These are phyloP conservation scores for Selaginella moellendorffii DNA, from an alignment of 75 land plant genomes.

Conservation along the genomic window DNA sequence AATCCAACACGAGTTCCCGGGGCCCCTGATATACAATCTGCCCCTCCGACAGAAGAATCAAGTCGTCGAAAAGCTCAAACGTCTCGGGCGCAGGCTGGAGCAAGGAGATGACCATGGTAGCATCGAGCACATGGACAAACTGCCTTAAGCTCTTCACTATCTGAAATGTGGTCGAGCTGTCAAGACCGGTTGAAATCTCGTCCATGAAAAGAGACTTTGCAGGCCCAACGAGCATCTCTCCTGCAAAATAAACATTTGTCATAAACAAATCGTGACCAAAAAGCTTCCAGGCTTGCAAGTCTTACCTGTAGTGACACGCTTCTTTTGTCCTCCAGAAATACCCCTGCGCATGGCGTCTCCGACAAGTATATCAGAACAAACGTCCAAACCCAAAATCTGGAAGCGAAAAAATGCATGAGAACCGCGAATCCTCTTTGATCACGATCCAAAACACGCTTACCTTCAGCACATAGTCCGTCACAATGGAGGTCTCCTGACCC, in stretches of 20 bases:
- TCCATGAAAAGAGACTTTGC: neutral
- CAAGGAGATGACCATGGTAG: neutral
- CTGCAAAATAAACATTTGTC: neutral
- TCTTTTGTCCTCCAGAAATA: neutral
- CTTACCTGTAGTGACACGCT: neutral
- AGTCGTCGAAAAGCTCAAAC: neutral
- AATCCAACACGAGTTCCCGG: neutral
- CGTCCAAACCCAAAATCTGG: neutral
- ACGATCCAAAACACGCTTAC: too few species aligned
- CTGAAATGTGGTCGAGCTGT: neutral
- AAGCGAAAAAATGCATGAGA: too few species aligned
- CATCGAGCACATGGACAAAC: neutral
- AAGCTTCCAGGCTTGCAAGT: neutral
- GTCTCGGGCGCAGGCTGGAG: neutral
- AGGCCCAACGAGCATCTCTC: neutral
- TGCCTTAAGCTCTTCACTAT: neutral
- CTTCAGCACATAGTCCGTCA: slow-evolving; percentile 47
- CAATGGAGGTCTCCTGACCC: slow-evolving; percentile 39
- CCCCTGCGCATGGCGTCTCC: neutral
- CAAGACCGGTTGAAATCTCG: neutral
- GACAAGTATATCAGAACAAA: neutral
- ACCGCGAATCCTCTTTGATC: too few species aligned
- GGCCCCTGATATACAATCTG: slow-evolving; percentile 5
- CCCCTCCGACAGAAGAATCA: slow-evolving; percentile 4
- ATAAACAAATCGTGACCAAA: too few species aligned